Evolutionary conservation across 495 filamentous ascomycete species (phyloP).

Genomic region (Penicillium crystallinum): DNA sequence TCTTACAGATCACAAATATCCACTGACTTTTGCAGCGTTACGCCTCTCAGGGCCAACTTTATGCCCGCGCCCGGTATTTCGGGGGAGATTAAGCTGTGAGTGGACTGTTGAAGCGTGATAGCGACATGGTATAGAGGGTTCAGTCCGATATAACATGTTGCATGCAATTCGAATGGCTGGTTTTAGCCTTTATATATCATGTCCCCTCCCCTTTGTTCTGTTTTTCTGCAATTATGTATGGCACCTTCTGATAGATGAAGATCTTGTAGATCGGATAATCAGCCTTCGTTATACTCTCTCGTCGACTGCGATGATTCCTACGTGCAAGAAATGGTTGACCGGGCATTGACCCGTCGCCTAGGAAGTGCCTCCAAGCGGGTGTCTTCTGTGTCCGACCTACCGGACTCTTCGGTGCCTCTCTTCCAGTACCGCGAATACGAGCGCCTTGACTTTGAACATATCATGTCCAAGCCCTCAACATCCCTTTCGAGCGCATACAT

Average conservation of each 20-base stretch:
- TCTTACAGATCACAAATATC: neutral
- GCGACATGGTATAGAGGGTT: constrained; percentile 11
- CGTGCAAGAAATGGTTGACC: constrained; percentile 74
- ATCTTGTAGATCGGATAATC: constrained; percentile 38
- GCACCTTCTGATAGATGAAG: constrained; percentile 34
- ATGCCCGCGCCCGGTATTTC: constrained; percentile 66
- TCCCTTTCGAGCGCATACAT: constrained; percentile 77
- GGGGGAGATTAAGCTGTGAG: constrained; percentile 88
- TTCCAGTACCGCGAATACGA: constrained; percentile 90
- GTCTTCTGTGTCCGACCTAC: constrained; percentile 38
- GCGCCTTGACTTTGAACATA: constrained; percentile 71
- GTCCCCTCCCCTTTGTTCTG: constrained; percentile 15
- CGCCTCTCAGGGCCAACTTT: constrained; percentile 87
- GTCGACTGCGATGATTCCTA: constrained; percentile 83
- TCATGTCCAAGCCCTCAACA: constrained; percentile 53
- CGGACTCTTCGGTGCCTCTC: constrained; percentile 41
- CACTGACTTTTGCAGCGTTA: constrained; percentile 56
- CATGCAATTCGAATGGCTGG: constrained; percentile 26
- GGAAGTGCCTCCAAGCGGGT: constrained; percentile 44
- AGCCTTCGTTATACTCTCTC: constrained; percentile 58
- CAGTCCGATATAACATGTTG: constrained; percentile 24
- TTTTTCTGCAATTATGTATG: constrained; percentile 1
- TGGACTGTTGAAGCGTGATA: constrained; percentile 40
- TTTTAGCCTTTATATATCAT: constrained; percentile 28
- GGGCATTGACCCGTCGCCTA: constrained; percentile 61